A percentile compares a stretch with the other conserved stretches of the same genome.
phyloP scores from a whole-genome alignment of 2,329 filamentous ascomycete species.

The Penicillium sp. region DNA sequence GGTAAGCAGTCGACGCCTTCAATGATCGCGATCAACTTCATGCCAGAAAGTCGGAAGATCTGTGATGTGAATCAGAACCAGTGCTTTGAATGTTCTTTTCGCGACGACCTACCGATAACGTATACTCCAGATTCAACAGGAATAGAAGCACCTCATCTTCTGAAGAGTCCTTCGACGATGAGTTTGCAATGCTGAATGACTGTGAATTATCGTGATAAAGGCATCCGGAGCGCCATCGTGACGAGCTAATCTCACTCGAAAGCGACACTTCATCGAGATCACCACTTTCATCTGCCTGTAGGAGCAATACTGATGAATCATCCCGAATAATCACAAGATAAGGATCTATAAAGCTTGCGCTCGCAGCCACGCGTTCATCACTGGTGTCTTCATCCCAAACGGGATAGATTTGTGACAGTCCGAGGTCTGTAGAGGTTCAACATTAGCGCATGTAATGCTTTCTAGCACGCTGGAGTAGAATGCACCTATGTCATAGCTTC shows the following conservation, averaged over 20 bases:
- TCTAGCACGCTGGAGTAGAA: constrained; percentile 14
- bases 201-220: constrained; percentile 63
- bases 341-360: constrained; percentile 75
- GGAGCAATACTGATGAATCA: constrained; percentile 69
- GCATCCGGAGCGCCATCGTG: constrained; percentile 74
- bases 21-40: constrained; percentile 64
- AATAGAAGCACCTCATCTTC: constrained; percentile 60
- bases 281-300: constrained; percentile 68
- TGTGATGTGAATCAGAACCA: constrained; percentile 28
- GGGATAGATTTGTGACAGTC: constrained; percentile 79
- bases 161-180: constrained; percentile 13
- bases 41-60: constrained; percentile 67
- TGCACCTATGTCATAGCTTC: constrained; percentile 82
- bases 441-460: constrained; percentile 1
- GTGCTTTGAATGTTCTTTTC: neutral
- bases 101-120: constrained; percentile 56
- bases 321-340: constrained; percentile 76
- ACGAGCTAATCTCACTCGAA: constrained; percentile 50
- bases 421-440: constrained; percentile 55
- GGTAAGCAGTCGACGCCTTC: constrained; percentile 72
- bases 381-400: constrained; percentile 87
- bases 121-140: constrained; percentile 64
- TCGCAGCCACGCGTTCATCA: constrained; percentile 63
- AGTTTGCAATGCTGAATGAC: constrained; percentile 41
- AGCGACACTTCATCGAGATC: constrained; percentile 76